Evolutionary conservation across 1,284 basidiomycete species (phyloP), one percentile per base, ranked within the genome.

Genomic region (Cutaneotrichosporon dermatis): DNA sequence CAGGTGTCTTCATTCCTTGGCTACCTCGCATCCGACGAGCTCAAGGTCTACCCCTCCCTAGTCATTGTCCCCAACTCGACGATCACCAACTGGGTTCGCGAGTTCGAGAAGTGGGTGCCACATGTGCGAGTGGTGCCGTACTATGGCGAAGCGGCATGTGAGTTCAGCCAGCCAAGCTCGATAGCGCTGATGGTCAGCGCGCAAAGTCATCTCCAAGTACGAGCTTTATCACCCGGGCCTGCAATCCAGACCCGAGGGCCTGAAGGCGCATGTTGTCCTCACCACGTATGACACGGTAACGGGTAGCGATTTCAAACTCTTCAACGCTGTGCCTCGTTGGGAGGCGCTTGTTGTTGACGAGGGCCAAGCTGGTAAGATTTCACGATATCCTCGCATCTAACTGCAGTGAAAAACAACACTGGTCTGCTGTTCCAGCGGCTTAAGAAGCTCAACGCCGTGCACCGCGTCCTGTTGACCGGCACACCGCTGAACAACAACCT

Each of bases 401-500:
- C 50, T 11, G 16, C 66, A 90, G 91, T 93, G 54, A 94, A 94
- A 65, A 75, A 73, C 64, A 89, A 94, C 63, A 81, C 77, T 9
- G 89, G 86, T 64, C 76, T 92, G 55, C 83, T 98, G 33, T 96
- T 94, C 81, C 86, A 82, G 69, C 87, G 88, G 58, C 80, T 98
- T 57, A 88, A 88, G 55, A 87, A 89, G 63, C 80, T 98, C 56
- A 87, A 87, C 39, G 85, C 84, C 39, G 80, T 85, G 3, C 92
- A 97, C 72, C 86, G 91, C 15, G 82, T 98, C 46, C 87, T 98
- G 55, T 88, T 98, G 84, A 96, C 94, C n/a, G 93, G 92, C 54
- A 98, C 96, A 1, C 95, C 95, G 2, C 79, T 99, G 55, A 97
- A 99, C 76, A 98, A 98, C 79, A 98, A 96, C 70, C 87, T 98